Evolutionary conservation across 345 rosid genomes (phyloP).

Genomic region (Ceriops zippeliana): DNA sequence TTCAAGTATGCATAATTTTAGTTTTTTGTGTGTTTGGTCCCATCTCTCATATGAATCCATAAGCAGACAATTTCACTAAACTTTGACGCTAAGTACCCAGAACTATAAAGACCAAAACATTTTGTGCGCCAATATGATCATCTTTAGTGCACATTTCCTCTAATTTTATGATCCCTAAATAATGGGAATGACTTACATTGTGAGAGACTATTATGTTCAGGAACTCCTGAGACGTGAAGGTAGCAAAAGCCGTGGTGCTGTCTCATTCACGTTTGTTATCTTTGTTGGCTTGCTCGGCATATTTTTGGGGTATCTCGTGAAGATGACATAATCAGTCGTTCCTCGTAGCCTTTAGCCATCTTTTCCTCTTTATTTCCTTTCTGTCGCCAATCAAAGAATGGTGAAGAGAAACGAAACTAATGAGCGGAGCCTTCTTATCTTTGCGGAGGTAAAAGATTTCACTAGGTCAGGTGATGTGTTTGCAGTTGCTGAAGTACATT

Average conservation of each 20-base stretch:
- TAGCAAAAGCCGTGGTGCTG: slow-evolving; percentile 43
- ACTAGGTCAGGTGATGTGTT: slow-evolving; percentile 24
- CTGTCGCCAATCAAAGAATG: slow-evolving; percentile 29
- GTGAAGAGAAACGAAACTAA: slow-evolving; percentile 24
- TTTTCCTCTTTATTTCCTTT: slow-evolving; percentile 16
- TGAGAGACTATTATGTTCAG: slow-evolving; percentile 28
- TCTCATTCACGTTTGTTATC: slow-evolving; percentile 49
- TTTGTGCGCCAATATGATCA: too few species aligned
- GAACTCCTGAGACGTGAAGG: slow-evolving; percentile 49
- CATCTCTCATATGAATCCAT: background rate
- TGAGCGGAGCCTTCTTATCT: slow-evolving; percentile 20
- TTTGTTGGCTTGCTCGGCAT: slow-evolving; percentile 57
- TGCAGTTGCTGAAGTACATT: slow-evolving; percentile 16
- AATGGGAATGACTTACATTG: slow-evolving; percentile 7
- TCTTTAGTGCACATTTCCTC: background rate
- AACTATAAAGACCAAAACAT: too few species aligned
- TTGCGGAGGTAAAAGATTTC: slow-evolving; percentile 31
- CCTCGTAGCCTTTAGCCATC: background rate
- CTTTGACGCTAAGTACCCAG: too few species aligned
- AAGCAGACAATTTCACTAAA: too few species aligned
- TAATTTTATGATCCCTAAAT: background rate
- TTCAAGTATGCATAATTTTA: background rate
- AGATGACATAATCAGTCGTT: slow-evolving; percentile 39
- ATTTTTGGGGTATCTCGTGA: slow-evolving; percentile 58
- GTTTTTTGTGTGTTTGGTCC: background rate